phyloP scores from a whole-genome alignment of 352 stramenopile species.

The Nothophytophthora sp. region DNA sequence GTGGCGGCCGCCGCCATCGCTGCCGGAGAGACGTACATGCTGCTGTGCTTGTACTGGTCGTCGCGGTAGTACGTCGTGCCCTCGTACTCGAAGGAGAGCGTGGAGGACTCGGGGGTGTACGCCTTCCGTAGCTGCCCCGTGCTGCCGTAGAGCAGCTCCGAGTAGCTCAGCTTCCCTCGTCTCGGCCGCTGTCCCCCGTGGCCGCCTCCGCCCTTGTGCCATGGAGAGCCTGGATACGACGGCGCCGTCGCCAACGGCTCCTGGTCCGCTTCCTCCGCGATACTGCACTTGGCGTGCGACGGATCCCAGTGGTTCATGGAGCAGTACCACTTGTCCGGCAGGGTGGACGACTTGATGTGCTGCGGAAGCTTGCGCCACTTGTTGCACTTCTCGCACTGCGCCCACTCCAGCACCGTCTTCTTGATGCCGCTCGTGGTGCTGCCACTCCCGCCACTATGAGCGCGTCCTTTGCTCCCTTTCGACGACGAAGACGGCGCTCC shows the following conservation, averaged over 20 bases:
- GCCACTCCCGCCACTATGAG: constrained; percentile 1
- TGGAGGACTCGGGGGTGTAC: constrained; percentile 81
- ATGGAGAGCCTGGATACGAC: constrained; percentile 43
- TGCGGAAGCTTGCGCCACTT: constrained; percentile 96
- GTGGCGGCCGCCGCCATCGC: constrained; percentile 23
- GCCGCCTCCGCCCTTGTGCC: constrained; percentile 48
- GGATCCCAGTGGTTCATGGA: constrained; percentile 95
- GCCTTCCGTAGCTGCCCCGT: constrained; percentile 82
- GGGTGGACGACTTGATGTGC: constrained; percentile 89
- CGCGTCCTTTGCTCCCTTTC: constrained; percentile 25
- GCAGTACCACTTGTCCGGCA: constrained; percentile 97
- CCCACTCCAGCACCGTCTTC: constrained; percentile 92
- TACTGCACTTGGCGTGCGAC: constrained; percentile 68
- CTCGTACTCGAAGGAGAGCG: constrained; percentile 76
- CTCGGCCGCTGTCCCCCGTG: constrained; percentile 38
- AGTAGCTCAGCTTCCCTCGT: constrained; percentile 81
- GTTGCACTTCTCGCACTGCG: constrained; percentile 95
- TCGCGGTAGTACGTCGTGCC: constrained; percentile 69
- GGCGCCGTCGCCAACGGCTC: constrained; percentile 56
- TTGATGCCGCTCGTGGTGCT: constrained; percentile 38
- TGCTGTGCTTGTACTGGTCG: constrained; percentile 81
- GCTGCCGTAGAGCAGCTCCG: constrained; percentile 77
- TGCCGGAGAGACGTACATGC: constrained; percentile 74
- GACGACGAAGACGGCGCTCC: constrained; percentile 1
- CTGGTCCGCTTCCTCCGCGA: constrained; percentile 78